Base-by-base conservation (phyloP, 2,329 filamentous ascomycete genomes). In the Cryphonectria japonica region DNA sequence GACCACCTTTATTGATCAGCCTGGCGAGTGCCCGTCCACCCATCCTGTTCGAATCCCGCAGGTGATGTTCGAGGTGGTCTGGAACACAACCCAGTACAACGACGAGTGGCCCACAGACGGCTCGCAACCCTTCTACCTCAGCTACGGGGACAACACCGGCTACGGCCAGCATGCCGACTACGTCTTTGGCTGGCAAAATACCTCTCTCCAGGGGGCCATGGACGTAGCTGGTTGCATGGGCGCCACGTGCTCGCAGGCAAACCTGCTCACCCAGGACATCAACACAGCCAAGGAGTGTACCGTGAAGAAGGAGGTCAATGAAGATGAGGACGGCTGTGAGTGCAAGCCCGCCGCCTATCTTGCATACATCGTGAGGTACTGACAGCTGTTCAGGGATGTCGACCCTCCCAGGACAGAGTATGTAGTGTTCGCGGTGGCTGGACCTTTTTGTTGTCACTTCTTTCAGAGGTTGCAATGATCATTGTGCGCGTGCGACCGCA, bases 121-220 rank as follows among this genome's bases (percentile, higher is more conserved):
- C n/a, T 77, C 75, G 6, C 75, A 78, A 57, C 78, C 77, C 11
- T 79, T 80, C 61, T 74, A 76, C 2, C 72, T 76, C 13, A 79
- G 76, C 73, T 78, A 75, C 72, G 76, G 77, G 62, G 78, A 79
- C 60, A 73, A 75, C 43, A 69, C 63, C 9, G 77, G 78, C 9
- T 81, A 76, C 65, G 80, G 80, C 6, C 80, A 79, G 6, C 80
- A 82, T 69, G 80, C 79, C 16, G 81, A 82, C 71, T 82, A 83
- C 73, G 75, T 82, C 32, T 82, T 82, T 70, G 80, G 80, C 34
- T 82, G 80, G 77, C 76, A 78, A 65, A 76, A 72, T 22, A 78
- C 79, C 63, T 67, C 77, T 2, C 69, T 80, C 41, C 79, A 81
- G 70, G 73, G 75, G 11, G 79, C 79, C 52, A 79, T 76, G 74